Evolutionary conservation across 2,329 filamentous ascomycete species (phyloP).

Genomic region (Penicillium sclerotigenum): DNA sequence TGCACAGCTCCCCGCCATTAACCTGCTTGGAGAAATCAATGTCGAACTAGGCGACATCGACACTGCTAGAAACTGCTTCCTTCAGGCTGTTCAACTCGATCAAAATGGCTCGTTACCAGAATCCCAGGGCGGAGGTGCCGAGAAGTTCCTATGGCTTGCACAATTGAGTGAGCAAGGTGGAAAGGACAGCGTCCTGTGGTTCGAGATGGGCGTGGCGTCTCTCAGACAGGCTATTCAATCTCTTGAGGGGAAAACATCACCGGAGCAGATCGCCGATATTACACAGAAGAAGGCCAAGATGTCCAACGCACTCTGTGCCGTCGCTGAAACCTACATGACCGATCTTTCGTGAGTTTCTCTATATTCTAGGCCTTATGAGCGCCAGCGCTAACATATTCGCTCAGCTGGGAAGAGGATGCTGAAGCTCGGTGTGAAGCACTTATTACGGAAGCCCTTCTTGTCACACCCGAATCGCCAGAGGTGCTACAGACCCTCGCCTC

Average conservation of each 20-base stretch:
- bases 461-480: constrained; percentile 77
- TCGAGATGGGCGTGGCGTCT: constrained; percentile 63
- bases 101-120: constrained; percentile 68
- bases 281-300: constrained; percentile 77
- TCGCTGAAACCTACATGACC: constrained; percentile 98
- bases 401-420: constrained; percentile 76
- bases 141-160: constrained; percentile 93
- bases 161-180: constrained; percentile 72
- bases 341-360: constrained; percentile 68
- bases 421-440: constrained; percentile 83
- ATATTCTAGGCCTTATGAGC: background rate
- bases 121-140: constrained; percentile 73
- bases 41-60: constrained; percentile 81
- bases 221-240: constrained; percentile 68
- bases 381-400: constrained; percentile 12
- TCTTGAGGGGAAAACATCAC: constrained; percentile 52
- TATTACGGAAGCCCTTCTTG: constrained; percentile 83
- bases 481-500: constrained; percentile 95
- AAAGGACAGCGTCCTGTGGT: constrained; percentile 59
- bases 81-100: constrained; percentile 71
- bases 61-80: constrained; percentile 68
- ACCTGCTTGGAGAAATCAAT: constrained; percentile 75
- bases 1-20: constrained; percentile 58
- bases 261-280: constrained; percentile 42
- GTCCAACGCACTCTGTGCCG: constrained; percentile 86